Evolutionary conservation across 2,329 filamentous ascomycete genomes (phyloP), one percentile per base, ranked within the genome.

Genomic region (Drechslerella stenobrocha): DNA sequence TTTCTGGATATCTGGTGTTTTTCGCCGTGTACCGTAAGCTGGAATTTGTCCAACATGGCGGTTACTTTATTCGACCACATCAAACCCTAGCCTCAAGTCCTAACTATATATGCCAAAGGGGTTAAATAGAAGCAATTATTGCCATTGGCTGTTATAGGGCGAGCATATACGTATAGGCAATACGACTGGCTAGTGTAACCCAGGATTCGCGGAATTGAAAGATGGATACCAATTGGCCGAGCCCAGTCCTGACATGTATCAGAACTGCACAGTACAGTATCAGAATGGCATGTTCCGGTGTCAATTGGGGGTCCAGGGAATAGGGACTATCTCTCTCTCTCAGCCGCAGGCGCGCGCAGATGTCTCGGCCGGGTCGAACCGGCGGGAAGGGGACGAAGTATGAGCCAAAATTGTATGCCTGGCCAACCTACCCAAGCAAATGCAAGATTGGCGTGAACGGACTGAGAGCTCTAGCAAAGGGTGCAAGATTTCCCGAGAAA

Each of bases 141-240:
- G 22, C 48, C 18, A 18, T 35, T 44, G 48, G 52, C 40, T 18
- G 22, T 35, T 28, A 30, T 53, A 37, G 53, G 61, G 53, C 55
- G 37, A 45, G 40, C 52, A n/a, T n/a, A n/a, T n/a, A n/a, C n/a
- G 46, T 52, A 66, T 42, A 24, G 28, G 40, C 52, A 28, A 46
- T 48, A 65, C 46, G 47, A 52, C 47, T 57, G 52, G 37, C 59
- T 6, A 24, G 50, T 34, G 30, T 20, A 20, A 22, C n/a, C n/a
- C 30, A 22, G 11, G 24, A 20, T 28, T 48, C 32, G 52, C 28
- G 15, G 20, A 37, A 7, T 9, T 7, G 28, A 46, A 15, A 37
- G n/a, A 53, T 15, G 22, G 24, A 34, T 32, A 42, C 35, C 53
- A 44, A 48, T 51, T 42, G 45, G 30, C 45, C 13, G 9, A 42